Base-by-base conservation (phyloP, 305 asterid genomes). In the Fraxinus albicans region DNA sequence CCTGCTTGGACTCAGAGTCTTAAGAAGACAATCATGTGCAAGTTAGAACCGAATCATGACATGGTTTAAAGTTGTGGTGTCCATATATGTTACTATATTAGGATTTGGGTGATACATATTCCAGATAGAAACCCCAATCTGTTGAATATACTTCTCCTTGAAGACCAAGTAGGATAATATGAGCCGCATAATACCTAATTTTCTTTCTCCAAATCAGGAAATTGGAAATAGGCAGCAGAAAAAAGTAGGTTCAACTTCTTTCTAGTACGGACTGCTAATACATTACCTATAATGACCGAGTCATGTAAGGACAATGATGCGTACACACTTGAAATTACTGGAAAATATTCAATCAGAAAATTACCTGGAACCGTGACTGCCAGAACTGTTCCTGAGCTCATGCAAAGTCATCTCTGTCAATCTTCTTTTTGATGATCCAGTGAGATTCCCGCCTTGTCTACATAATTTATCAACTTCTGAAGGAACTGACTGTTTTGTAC, bases 311-410 rank as follows among this genome's bases (percentile, higher is more conserved):
- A 60, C 13, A 53, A 53, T 21, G 31, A 63, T 23, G 72, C 2
- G 67, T 63, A 6, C 15, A 60, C 31, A 8, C 72, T 60, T 19
- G 72, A 21, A 21, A 55, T 55, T 55, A n/a, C 25, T n/a, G 67
- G 25, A n/a, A 21, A 55, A 55, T 55, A 55, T 47, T 44, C 42
- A 13, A 7, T 76, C 60, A 35, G 38, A 35, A 33, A 29, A 82
- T 76, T 91, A 94, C 98, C 97, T 93, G 86, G 91, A 89, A 72
- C 87, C 86, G 73, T 83, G 91, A 87, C 88, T 85, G 25, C 82
- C 88, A 25, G 88, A 87, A 89, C 86, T 88, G 84, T 83, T 81
- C 83, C 91, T 88, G 63, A 90, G 81, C 82, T 87, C 92, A 77
- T 69, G 60, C 27, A 88, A 79, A 77, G 78, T 81, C 82, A 69